Conservation (phyloP, 768 basidiomycete genomes). For the Gymnopilus junonius region DNA sequence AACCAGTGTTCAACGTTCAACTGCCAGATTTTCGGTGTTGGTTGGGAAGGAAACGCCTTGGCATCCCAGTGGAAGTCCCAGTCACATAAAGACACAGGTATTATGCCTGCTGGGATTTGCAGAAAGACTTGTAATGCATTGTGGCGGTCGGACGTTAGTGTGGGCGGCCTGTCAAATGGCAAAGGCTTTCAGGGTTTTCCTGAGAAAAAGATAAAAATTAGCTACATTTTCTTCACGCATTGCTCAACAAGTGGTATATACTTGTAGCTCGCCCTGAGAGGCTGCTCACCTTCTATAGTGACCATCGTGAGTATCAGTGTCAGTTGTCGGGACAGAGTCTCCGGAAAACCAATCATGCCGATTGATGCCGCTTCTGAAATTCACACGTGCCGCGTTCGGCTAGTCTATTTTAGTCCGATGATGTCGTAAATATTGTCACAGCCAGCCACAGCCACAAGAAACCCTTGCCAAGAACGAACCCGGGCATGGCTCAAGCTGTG, state of each 20-base stretch:
- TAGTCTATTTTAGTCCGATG: neutral
- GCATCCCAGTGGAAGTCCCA: no score
- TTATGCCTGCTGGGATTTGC: neutral
- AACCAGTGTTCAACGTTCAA: no score
- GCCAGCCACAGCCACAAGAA: neutral
- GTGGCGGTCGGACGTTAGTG: neutral
- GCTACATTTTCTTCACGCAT: no score
- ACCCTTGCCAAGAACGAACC: neutral
- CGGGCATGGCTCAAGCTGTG: neutral
- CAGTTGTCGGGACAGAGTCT: neutral
- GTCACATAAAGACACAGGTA: no score
- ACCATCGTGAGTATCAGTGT: neutral
- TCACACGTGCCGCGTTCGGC: neutral
- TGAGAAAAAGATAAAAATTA: neutral
- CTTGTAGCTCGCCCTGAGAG: neutral
- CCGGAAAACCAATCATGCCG: neutral
- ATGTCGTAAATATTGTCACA: neutral
- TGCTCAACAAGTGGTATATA: neutral
- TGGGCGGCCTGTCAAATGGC: no score
- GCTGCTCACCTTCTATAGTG: neutral
- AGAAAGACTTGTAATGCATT: neutral
- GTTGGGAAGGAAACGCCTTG: neutral
- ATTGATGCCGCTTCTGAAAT: neutral
- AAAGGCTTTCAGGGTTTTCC: no score
- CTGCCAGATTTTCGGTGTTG: neutral